Evolutionary conservation across 2,329 filamentous ascomycete species (phyloP).

Genomic region (Hypoxylon sp.): DNA sequence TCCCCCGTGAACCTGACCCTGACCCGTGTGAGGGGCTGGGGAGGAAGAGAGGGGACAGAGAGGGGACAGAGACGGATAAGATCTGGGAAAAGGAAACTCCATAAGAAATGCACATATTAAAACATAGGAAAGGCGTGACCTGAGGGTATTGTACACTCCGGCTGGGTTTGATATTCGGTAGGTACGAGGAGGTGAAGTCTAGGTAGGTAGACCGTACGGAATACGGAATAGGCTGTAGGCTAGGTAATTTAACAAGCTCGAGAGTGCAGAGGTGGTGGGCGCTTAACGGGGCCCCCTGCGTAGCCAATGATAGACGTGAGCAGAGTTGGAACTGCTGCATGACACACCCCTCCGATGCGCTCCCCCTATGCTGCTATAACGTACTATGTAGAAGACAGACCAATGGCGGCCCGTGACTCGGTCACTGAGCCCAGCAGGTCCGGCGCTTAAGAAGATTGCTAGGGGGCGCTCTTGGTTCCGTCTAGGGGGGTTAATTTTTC

Average conservation of each 20-base stretch:
- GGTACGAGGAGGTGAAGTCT: neutral
- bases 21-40: neutral
- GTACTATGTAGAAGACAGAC: conserved; percentile 25
- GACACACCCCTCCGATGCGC: conserved; percentile 35
- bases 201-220: conserved; percentile 1
- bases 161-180: neutral
- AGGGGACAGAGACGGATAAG: neutral
- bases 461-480: conserved; percentile 9
- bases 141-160: neutral
- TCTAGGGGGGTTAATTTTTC: conserved; percentile 15
- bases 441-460: conserved; percentile 40
- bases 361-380: conserved; percentile 25
- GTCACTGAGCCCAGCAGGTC: conserved; percentile 7
- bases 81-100: neutral
- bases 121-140: neutral
- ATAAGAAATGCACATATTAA: neutral
- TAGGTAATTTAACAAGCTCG: conserved; percentile 34
- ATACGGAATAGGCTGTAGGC: conserved; percentile 17
- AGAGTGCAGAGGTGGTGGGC: conserved; percentile 42
- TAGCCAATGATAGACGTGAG: conserved; percentile 29
- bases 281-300: conserved; percentile 37
- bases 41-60: neutral
- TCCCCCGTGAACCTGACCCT: neutral
- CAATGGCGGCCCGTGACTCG: conserved; percentile 25
- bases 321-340: conserved; percentile 41